A percentile compares a stretch with the other conserved stretches of the same genome.
Evolutionary conservation across 148 eudicot species (phyloP).

Genomic region (Rhododendron molle): DNA sequence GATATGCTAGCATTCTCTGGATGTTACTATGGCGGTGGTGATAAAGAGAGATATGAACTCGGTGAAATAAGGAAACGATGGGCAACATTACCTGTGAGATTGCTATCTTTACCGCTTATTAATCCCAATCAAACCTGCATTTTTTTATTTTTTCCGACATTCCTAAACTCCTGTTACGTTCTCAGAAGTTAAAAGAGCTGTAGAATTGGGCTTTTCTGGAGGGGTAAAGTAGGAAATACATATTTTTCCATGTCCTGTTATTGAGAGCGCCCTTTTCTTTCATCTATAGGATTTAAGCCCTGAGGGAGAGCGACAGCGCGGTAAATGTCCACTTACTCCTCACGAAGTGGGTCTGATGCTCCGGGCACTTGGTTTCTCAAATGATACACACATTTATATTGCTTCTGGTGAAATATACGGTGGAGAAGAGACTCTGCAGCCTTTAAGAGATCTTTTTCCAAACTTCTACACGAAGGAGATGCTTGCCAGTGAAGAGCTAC

Average conservation of each 20-base stretch:
- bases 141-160: background rate
- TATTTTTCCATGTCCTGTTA: conserved; percentile 1
- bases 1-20: conserved; percentile 99
- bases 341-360: conserved; percentile 92
- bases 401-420: conserved; percentile 98
- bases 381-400: conserved; percentile 78
- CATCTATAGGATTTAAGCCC: conserved; percentile 74
- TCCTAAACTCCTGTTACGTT: background rate
- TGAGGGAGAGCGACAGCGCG: conserved; percentile 73
- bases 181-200: background rate
- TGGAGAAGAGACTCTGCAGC: conserved; percentile 83
- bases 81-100: conserved; percentile 89
- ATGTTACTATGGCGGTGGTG: conserved; percentile 98
- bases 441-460: conserved; percentile 85
- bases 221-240: background rate
- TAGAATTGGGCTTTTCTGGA: background rate
- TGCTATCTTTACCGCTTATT: background rate
- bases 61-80: conserved; percentile 91
- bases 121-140: background rate
- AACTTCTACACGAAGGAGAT: conserved; percentile 90
- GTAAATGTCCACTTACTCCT: conserved; percentile 96
- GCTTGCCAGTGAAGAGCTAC: conserved; percentile 67
- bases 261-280: background rate
- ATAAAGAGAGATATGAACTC: conserved; percentile 82
- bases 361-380: conserved; percentile 82